Conservation (phyloP, 306 rosid genomes). For the Rubus idaeus region DNA sequence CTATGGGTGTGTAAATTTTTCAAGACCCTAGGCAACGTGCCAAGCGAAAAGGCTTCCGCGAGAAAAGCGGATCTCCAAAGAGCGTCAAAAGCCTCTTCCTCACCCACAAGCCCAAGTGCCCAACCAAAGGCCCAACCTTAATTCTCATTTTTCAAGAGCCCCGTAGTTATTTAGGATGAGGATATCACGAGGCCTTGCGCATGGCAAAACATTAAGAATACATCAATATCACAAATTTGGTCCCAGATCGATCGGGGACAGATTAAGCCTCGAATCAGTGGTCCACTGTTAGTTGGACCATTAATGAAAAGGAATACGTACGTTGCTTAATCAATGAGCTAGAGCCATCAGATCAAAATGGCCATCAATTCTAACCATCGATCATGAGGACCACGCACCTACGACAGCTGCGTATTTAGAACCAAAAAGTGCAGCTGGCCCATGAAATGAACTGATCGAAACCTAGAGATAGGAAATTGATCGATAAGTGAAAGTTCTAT, state of each 20-base stretch:
- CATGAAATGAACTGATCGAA: constrained; percentile 31
- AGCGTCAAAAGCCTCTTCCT: no score
- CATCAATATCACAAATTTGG: background rate
- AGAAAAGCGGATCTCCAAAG: no score
- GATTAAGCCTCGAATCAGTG: constrained; percentile 26
- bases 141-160: background rate
- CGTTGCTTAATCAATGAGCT: constrained; percentile 44
- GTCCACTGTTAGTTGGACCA: constrained; percentile 53
- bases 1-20: no score
- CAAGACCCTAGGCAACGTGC: no score
- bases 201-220: background rate
- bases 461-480: constrained; percentile 39
- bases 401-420: constrained; percentile 23
- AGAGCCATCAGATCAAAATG: constrained; percentile 26
- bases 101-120: no score
- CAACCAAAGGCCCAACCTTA: background rate
- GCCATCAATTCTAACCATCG: constrained; percentile 23
- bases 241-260: background rate
- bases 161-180: background rate
- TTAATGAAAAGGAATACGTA: constrained; percentile 9
- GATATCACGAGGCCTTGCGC: background rate
- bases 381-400: constrained; percentile 25
- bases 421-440: constrained; percentile 24
- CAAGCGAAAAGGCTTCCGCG: no score
- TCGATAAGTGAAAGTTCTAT: constrained; percentile 41